Percentiles rank a stretch among this genome's conserved stretches.
These are phyloP conservation scores for Neurospora tetrasperma DNA, from an alignment of 495 filamentous ascomycete species.

Conservation along the genomic window DNA sequence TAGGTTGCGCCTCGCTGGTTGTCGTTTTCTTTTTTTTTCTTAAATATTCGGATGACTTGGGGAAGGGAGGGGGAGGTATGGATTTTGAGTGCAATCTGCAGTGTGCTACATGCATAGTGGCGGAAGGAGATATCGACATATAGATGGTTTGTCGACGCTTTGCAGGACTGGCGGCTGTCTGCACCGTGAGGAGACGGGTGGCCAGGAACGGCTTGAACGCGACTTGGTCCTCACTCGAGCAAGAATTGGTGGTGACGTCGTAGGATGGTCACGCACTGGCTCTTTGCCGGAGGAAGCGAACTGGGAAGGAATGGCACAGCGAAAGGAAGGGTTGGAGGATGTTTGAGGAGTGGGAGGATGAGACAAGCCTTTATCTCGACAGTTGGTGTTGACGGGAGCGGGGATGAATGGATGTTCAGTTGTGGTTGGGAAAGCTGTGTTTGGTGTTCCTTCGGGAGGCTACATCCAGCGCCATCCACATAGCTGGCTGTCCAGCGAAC, in stretches of 20 bases:
- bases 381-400: background rate
- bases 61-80: background rate
- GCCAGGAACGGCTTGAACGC: background rate
- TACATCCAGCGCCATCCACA: background rate
- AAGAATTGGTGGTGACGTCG: background rate
- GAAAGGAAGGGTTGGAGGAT: background rate
- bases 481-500: background rate
- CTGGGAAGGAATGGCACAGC: background rate
- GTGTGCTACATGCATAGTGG: background rate
- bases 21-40: background rate
- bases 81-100: background rate
- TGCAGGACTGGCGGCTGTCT: background rate
- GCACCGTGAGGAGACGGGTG: background rate
- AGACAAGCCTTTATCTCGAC: background rate
- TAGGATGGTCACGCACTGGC: background rate
- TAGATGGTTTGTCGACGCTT: background rate
- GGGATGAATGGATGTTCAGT: background rate
- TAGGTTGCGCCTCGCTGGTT: background rate
- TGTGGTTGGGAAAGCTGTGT: background rate
- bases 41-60: background rate
- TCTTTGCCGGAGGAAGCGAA: background rate
- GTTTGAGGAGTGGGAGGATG: background rate
- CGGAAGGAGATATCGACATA: background rate
- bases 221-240: background rate
- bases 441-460: background rate